Evolutionary conservation across 352 stramenopile species (phyloP).

Genomic region (Peronosclerospora sorghi): DNA sequence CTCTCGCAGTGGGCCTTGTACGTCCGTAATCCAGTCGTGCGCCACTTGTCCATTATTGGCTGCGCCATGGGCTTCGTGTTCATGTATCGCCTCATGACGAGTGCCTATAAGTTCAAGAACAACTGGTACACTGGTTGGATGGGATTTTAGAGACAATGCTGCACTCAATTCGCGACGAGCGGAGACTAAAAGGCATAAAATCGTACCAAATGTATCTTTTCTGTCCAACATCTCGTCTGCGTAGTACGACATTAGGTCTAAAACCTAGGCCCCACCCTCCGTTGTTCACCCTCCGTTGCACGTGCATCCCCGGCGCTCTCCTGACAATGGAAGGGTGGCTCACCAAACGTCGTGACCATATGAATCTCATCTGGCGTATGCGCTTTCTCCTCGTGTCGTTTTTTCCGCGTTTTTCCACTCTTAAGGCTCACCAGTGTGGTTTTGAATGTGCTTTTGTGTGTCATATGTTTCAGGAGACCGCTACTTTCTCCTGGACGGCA

Average conservation of each 20-base stretch:
- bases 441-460: neutral
- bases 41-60: constrained; percentile 41
- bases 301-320: constrained; percentile 1
- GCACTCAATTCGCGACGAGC: neutral
- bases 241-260: neutral
- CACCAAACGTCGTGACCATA: constrained; percentile 82
- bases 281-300: too few relatives aligned
- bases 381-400: constrained; percentile 2
- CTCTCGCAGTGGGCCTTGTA: constrained; percentile 79
- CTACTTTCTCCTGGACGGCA: constrained; percentile 81
- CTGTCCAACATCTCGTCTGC: constrained; percentile 15
- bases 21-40: constrained; percentile 42
- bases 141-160: constrained; percentile 41
- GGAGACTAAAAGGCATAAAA: neutral
- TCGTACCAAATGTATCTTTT: constrained; percentile 12
- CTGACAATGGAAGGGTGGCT: constrained; percentile 77
- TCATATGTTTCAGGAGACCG: constrained; percentile 46
- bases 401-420: neutral
- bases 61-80: constrained; percentile 62
- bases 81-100: constrained; percentile 81
- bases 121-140: constrained; percentile 81
- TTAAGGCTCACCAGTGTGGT: neutral
- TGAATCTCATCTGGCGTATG: constrained; percentile 87
- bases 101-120: constrained; percentile 83
- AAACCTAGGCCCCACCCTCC: too few relatives aligned